Conservation (phyloP, 2,329 filamentous ascomycete species). For the Tolypocladium album region DNA sequence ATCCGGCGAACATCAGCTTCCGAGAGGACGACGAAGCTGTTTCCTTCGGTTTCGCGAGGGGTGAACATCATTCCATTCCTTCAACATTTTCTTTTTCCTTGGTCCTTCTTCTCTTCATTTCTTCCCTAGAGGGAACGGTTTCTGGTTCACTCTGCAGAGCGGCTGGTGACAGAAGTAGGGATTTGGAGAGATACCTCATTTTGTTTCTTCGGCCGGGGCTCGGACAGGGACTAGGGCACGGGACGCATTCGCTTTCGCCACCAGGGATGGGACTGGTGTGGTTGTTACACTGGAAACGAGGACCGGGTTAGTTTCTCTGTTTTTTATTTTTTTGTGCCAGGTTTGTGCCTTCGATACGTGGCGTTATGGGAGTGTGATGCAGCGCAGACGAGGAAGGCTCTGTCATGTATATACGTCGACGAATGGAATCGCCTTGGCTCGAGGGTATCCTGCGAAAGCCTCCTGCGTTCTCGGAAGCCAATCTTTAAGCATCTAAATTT, state of each 20-base stretch:
- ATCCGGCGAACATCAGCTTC: background rate
- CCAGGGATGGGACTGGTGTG: background rate
- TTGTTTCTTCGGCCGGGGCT: background rate
- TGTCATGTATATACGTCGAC: background rate
- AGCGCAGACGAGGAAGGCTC: background rate
- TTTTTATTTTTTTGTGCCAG: background rate
- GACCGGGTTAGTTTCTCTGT: no score
- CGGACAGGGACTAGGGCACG: background rate
- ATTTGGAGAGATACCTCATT: background rate
- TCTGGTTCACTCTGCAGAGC: background rate
- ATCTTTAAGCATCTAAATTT: no score
- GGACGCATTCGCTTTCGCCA: background rate
- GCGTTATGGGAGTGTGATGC: background rate
- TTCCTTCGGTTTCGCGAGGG: background rate
- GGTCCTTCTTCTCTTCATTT: background rate
- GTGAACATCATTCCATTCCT: background rate
- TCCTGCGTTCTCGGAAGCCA: no score
- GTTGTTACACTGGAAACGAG: background rate
- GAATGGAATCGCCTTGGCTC: background rate
- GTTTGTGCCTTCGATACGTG: background rate
- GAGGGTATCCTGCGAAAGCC: background rate
- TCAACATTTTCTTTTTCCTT: background rate
- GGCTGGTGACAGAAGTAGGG: background rate
- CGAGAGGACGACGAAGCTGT: background rate
- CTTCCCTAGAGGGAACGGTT: background rate